Evolutionary conservation across 352 stramenopile species (phyloP).

Genomic region (Phytopythium montanum): DNA sequence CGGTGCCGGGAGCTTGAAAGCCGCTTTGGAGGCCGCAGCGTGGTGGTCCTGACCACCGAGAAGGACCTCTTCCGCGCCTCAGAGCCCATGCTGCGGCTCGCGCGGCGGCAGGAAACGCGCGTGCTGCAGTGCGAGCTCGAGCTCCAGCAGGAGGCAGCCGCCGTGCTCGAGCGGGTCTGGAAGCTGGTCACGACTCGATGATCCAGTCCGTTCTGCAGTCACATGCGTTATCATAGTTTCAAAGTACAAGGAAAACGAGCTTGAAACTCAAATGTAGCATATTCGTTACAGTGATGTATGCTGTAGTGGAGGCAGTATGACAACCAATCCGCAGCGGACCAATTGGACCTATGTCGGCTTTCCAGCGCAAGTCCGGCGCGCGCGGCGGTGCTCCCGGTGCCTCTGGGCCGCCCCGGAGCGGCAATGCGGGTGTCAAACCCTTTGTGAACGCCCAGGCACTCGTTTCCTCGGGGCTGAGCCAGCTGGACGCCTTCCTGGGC

Average conservation of each 20-base stretch:
- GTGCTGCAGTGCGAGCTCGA: conserved; percentile 40
- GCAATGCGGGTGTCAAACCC: conserved; percentile 45
- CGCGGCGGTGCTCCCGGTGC: neutral
- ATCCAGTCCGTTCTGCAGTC: neutral
- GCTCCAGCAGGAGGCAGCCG: conserved; percentile 21
- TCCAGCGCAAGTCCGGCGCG: conserved; percentile 29
- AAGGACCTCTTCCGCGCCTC: conserved; percentile 33
- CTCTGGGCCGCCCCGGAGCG: neutral
- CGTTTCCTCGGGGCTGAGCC: conserved; percentile 42
- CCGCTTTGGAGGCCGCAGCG: neutral
- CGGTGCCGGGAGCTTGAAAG: conserved; percentile 9
- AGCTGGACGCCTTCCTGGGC: conserved; percentile 53
- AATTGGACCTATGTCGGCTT: conserved; percentile 60
- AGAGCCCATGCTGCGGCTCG: conserved; percentile 8
- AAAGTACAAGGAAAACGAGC: neutral
- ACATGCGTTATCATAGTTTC: neutral
- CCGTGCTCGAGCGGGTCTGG: conserved; percentile 12
- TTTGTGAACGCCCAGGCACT: conserved; percentile 70
- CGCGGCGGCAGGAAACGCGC: conserved; percentile 4
- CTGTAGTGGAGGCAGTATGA: neutral
- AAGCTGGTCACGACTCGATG: neutral
- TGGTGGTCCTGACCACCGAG: conserved; percentile 64
- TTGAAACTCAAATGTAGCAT: too few species aligned
- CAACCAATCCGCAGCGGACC: neutral
- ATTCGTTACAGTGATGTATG: neutral